Conservation (phyloP, 2,329 filamentous ascomycete genomes). For the Neonectria magnoliae region DNA sequence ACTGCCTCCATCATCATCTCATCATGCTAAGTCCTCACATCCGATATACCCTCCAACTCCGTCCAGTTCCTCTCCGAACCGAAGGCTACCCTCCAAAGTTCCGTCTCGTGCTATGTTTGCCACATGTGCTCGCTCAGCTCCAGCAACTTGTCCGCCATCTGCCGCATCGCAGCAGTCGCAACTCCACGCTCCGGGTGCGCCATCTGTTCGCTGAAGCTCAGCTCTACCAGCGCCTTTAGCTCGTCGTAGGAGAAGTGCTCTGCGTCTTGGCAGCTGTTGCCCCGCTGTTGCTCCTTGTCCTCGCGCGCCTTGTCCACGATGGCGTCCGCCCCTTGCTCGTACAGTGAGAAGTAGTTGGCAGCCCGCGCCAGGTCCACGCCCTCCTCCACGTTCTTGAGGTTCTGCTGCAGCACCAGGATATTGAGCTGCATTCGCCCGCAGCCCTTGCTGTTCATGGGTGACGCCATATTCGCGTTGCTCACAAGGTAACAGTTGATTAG, state of each 20-base stretch:
- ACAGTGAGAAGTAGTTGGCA: constrained; percentile 75
- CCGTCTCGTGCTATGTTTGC: constrained; percentile 54
- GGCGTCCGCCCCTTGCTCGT: constrained; percentile 70
- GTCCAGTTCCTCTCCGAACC: constrained; percentile 1
- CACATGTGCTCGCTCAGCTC: constrained; percentile 79
- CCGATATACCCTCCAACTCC: constrained; percentile 25
- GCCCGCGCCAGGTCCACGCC: constrained; percentile 71
- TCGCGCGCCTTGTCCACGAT: constrained; percentile 71
- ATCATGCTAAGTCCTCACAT: constrained; percentile 17
- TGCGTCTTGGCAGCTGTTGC: constrained; percentile 45
- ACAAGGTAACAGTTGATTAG: constrained; percentile 86
- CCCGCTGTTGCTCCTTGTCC: constrained; percentile 50
- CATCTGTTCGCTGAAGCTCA: constrained; percentile 75
- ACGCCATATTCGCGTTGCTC: constrained; percentile 74
- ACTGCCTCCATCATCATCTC: constrained; percentile 8
- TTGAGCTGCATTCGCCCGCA: constrained; percentile 92
- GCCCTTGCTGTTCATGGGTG: constrained; percentile 85
- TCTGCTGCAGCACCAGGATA: constrained; percentile 94
- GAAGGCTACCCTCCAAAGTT: background rate
- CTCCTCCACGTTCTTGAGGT: constrained; percentile 90
- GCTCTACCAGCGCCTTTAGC: constrained; percentile 71
- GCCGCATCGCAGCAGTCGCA: constrained; percentile 71
- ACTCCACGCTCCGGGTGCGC: constrained; percentile 75
- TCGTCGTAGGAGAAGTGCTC: constrained; percentile 72
- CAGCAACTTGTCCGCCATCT: constrained; percentile 75